phyloP scores from a whole-genome alignment of 495 filamentous ascomycete genomes.

The Neurospora sp. region DNA sequence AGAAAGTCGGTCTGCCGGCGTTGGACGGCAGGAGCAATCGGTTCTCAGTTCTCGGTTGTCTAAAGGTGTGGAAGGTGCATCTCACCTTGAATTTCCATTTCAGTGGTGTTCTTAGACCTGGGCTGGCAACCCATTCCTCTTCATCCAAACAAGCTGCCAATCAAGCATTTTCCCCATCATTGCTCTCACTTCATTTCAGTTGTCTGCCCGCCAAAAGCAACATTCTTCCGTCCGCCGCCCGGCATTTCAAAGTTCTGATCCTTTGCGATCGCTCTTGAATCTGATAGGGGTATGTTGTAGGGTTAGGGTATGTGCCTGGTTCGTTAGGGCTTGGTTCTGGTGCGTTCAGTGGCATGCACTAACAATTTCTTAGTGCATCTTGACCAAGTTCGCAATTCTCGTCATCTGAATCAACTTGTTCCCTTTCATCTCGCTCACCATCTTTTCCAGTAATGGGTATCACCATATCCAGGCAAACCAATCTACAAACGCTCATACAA shows the following conservation, averaged over 20 bases:
- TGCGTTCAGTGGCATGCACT: not conserved
- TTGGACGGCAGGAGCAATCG: not conserved
- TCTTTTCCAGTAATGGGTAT: no score
- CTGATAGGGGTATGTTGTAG: not conserved
- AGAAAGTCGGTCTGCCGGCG: not conserved
- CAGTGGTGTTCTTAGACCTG: not conserved
- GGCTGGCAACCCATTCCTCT: not conserved
- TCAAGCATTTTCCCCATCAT: not conserved
- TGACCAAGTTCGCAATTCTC: not conserved
- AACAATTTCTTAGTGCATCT: not conserved
- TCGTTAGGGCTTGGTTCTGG: not conserved
- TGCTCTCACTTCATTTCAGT: not conserved
- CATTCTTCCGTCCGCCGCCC: not conserved
- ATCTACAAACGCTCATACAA: not conserved
- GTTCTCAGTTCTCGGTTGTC: not conserved
- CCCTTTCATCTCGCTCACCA: not conserved
- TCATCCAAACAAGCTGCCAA: not conserved
- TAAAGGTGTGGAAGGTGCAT: not conserved
- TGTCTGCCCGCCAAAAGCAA: not conserved
- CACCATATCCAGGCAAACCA: not conserved
- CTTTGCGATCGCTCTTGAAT: not conserved
- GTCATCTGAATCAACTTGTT: not conserved
- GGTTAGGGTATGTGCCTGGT: not conserved
- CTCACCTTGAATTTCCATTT: not conserved
- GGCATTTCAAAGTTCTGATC: not conserved